Percentiles rank a stretch among this genome's conserved stretches.
These are phyloP conservation scores for Thalassiosira livingstoniorum DNA, from an alignment of 352 stramenopile genomes.

Conservation along the genomic window DNA sequence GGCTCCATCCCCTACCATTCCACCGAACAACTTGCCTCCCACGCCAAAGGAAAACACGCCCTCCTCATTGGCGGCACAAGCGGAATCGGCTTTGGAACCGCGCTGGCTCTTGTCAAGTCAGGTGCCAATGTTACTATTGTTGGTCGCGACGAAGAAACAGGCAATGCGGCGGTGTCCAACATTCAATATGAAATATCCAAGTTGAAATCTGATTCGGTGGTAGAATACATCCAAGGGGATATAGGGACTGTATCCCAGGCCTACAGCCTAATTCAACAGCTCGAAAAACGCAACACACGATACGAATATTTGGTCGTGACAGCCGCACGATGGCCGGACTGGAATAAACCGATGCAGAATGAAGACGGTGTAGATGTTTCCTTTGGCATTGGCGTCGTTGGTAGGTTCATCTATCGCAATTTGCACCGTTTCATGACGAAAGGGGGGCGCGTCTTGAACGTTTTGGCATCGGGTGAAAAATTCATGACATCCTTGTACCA, in stretches of 20 bases:
- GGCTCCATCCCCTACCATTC: slow-evolving; percentile 22
- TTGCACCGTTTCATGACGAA: slow-evolving; percentile 38
- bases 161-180: slow-evolving; percentile 15
- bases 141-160: slow-evolving; percentile 31
- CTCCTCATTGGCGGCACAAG: slow-evolving; percentile 42
- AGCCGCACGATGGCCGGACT: slow-evolving; percentile 46
- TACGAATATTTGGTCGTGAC: slow-evolving; percentile 44
- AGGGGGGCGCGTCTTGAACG: slow-evolving; percentile 32
- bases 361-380: slow-evolving; percentile 52
- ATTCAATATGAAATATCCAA: slow-evolving; percentile 4
- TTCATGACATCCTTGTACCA: slow-evolving; percentile 16
- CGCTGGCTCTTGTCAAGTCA: slow-evolving; percentile 28
- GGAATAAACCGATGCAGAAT: slow-evolving; percentile 34
- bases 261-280: slow-evolving; percentile 22
- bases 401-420: slow-evolving; percentile 43
- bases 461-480: slow-evolving; percentile 37
- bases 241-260: slow-evolving; percentile 38
- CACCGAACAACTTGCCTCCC: slow-evolving; percentile 16
- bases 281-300: slow-evolving; percentile 2
- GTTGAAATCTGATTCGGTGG: not conserved
- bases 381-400: slow-evolving; percentile 44
- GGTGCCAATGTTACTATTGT: slow-evolving; percentile 44
- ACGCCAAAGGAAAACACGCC: slow-evolving; percentile 33
- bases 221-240: slow-evolving; percentile 49
- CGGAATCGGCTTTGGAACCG: slow-evolving; percentile 42